Evolutionary conservation across 2,329 filamentous ascomycete genomes (phyloP).

Genomic region (Colletotrichum sp.): DNA sequence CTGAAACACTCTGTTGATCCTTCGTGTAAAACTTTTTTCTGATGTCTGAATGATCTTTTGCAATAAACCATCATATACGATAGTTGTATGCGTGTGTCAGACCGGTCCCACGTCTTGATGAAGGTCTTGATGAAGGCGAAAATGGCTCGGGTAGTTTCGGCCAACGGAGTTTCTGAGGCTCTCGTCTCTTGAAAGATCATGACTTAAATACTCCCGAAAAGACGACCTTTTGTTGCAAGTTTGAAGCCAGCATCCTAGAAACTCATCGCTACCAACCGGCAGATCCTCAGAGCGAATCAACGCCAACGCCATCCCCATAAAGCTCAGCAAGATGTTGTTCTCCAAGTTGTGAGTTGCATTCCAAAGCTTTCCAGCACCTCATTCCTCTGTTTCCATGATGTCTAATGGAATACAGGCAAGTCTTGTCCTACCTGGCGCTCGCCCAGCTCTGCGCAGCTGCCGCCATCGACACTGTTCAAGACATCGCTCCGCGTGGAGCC

Average conservation of each 20-base stretch:
- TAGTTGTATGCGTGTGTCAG: background rate
- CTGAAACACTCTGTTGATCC: background rate
- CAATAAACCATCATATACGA: background rate
- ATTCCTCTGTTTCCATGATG: rapidly evolving
- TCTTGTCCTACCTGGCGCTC: background rate
- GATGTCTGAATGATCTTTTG: background rate
- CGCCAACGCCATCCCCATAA: rapidly evolving
- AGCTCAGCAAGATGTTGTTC: background rate
- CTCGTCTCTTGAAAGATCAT: rapidly evolving
- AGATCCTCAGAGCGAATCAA: background rate
- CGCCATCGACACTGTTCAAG: background rate
- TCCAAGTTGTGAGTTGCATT: background rate
- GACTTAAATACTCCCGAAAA: background rate
- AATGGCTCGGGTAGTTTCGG: background rate
- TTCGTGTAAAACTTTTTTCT: background rate
- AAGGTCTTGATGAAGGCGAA: background rate
- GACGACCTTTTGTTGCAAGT: background rate
- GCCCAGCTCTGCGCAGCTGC: background rate
- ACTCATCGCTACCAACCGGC: background rate
- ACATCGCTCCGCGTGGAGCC: background rate
- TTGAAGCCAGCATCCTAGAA: background rate
- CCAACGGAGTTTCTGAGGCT: background rate
- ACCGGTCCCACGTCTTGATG: background rate
- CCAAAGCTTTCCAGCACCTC: background rate
- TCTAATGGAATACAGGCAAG: background rate